Evolutionary conservation across 1,284 basidiomycete genomes (phyloP).

Genomic region (Pseudozyma hubeiensis): DNA sequence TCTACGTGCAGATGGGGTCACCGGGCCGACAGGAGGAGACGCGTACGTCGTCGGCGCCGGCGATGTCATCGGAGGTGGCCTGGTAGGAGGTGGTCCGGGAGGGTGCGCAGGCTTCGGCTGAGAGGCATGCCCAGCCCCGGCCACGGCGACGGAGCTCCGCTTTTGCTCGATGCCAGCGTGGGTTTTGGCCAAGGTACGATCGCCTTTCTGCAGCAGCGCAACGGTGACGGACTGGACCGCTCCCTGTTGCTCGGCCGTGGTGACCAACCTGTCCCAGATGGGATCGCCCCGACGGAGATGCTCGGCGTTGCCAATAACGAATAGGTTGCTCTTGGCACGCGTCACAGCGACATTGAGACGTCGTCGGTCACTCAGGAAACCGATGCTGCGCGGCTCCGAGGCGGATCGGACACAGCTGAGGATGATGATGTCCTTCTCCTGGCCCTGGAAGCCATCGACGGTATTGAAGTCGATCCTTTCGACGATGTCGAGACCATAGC

Average conservation of each 20-base stretch:
- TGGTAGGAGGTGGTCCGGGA: slow-evolving; percentile 11
- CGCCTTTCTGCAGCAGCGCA: slow-evolving; percentile 33
- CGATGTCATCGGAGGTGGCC: slow-evolving; percentile 17
- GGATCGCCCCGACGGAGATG: slow-evolving; percentile 81
- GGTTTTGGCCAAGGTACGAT: slow-evolving; percentile 38
- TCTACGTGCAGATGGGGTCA: not conserved
- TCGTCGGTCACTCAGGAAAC: slow-evolving; percentile 74
- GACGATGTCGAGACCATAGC: slow-evolving; percentile 79
- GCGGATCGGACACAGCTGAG: slow-evolving; percentile 94
- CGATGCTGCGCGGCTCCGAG: slow-evolving; percentile 72
- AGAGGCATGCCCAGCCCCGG: not conserved
- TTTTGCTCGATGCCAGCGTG: slow-evolving; percentile 16
- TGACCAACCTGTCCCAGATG: slow-evolving; percentile 54
- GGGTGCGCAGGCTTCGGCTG: slow-evolving; percentile 9
- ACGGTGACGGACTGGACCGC: slow-evolving; percentile 43
- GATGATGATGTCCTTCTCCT: slow-evolving; percentile 99
- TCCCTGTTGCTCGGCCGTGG: slow-evolving; percentile 46
- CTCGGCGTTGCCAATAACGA: slow-evolving; percentile 88
- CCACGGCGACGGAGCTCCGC: slow-evolving; percentile 2
- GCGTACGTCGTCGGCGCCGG: slow-evolving; percentile 7
- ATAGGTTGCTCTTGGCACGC: slow-evolving; percentile 91
- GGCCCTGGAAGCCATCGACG: slow-evolving; percentile 98
- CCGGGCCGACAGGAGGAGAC: slow-evolving; percentile 12
- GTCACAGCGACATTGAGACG: slow-evolving; percentile 89
- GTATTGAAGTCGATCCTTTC: slow-evolving; percentile 90